Percentiles rank a stretch among this genome's conserved stretches.
These are phyloP conservation scores for Ceratocystiopsis minuta DNA, from an alignment of 2,329 filamentous ascomycete species.

Conservation along the genomic window DNA sequence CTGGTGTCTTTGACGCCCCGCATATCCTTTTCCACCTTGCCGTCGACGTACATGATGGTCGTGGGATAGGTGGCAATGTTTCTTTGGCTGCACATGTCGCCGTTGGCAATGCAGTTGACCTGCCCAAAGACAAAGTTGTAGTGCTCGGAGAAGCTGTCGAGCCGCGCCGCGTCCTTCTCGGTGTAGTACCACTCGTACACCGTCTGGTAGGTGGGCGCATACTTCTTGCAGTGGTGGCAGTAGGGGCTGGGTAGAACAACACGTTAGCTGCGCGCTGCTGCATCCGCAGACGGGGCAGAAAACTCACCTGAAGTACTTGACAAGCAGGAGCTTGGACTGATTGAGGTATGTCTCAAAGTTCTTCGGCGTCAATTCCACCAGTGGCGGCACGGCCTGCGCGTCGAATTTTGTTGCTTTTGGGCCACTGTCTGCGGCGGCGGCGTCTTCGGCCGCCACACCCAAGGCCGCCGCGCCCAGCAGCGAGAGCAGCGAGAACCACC, in stretches of 20 bases:
- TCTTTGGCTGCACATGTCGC: conserved; percentile 55
- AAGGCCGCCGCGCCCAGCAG: conserved; percentile 27
- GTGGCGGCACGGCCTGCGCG: conserved; percentile 44
- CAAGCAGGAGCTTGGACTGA: conserved; percentile 31
- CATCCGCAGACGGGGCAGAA: not conserved
- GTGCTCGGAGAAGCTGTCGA: conserved; percentile 52
- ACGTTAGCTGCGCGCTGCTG: not conserved
- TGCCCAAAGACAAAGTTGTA: conserved; percentile 82
- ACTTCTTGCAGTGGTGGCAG: conserved; percentile 56
- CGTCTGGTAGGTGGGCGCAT: conserved; percentile 77
- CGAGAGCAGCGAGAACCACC: conserved; percentile 25
- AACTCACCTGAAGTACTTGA: conserved; percentile 52
- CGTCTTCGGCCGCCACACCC: conserved; percentile 16
- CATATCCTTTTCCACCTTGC: conserved; percentile 44
- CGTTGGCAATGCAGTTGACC: conserved; percentile 71
- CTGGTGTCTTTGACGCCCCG: conserved; percentile 51
- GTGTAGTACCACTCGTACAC: conserved; percentile 91
- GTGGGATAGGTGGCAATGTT: conserved; percentile 56
- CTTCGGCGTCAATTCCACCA: conserved; percentile 39
- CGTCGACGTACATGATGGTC: conserved; percentile 65
- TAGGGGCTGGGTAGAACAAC: conserved; percentile 26
- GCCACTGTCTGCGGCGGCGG: conserved; percentile 17
- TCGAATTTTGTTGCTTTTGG: conserved; percentile 44
- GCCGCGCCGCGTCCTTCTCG: conserved; percentile 41
- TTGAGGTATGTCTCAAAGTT: conserved; percentile 40